These are phyloP conservation scores for Trypanosomatidae sp. DNA, from an alignment of 208 protist genomes.

Conservation along the genomic window DNA sequence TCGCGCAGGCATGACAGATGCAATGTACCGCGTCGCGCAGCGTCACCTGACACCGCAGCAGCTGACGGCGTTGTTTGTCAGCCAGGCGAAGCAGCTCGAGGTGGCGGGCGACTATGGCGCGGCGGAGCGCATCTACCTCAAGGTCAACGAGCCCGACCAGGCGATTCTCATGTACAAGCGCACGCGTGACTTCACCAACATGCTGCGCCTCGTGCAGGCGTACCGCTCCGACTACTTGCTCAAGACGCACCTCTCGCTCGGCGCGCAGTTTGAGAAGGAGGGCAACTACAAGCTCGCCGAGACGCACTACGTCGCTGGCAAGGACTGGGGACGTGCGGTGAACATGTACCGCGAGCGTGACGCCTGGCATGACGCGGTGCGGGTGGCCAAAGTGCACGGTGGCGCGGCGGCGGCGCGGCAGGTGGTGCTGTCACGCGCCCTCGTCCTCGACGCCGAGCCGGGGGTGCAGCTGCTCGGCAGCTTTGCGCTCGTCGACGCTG, in stretches of 20 bases:
- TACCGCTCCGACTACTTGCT: slow-evolving; percentile 87
- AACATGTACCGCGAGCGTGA: slow-evolving; percentile 96
- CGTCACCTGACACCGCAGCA: slow-evolving; percentile 84
- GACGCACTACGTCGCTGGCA: slow-evolving; percentile 89
- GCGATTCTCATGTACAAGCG: slow-evolving; percentile 96
- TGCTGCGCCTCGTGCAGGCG: slow-evolving; percentile 89
- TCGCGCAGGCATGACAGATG: slow-evolving; percentile 83
- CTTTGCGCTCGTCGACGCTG: slow-evolving; percentile 90
- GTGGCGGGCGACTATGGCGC: slow-evolving; percentile 87
- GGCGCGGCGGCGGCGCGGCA: slow-evolving; percentile 89
- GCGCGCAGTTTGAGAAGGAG: slow-evolving; percentile 93
- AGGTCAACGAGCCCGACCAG: slow-evolving; percentile 92
- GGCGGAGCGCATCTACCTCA: slow-evolving; percentile 94
- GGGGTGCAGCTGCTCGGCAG: slow-evolving; percentile 91
- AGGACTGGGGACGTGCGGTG: slow-evolving; percentile 93
- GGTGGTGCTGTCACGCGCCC: slow-evolving; percentile 88
- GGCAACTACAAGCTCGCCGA: slow-evolving; percentile 89
- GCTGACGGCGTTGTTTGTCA: slow-evolving; percentile 86
- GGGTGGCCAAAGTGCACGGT: slow-evolving; percentile 93
- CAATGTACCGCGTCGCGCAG: slow-evolving; percentile 91
- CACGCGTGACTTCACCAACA: slow-evolving; percentile 85
- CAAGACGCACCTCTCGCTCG: slow-evolving; percentile 93
- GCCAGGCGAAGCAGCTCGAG: slow-evolving; percentile 91
- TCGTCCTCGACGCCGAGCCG: slow-evolving; percentile 88
- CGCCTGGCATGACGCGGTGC: slow-evolving; percentile 96